phyloP scores from a whole-genome alignment of 495 filamentous ascomycete genomes.

The Viridothelium virens region DNA sequence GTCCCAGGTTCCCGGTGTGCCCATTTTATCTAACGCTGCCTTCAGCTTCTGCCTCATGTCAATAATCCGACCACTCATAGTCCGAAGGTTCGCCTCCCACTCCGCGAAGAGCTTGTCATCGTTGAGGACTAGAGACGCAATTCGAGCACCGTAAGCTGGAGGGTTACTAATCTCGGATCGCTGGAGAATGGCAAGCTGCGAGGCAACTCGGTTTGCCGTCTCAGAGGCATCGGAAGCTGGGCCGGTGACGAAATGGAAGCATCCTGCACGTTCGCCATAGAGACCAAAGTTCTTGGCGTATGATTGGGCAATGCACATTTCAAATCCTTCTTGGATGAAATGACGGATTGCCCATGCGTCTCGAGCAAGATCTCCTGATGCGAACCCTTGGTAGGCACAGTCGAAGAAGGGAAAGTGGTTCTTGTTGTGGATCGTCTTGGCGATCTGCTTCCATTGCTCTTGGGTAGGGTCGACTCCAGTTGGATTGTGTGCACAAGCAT shows the following conservation, averaged over 20 bases:
- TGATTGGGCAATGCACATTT: conserved; percentile 89
- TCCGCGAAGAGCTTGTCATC: conserved; percentile 73
- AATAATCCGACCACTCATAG: conserved; percentile 91
- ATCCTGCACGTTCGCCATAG: conserved; percentile 91
- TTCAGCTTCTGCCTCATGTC: conserved; percentile 75
- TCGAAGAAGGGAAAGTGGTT: conserved; percentile 98
- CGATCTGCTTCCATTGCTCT: conserved; percentile 90
- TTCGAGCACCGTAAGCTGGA: conserved; percentile 84
- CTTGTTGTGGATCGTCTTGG: conserved; percentile 60
- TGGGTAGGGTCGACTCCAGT: conserved; percentile 93
- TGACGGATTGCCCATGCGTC: conserved; percentile 89
- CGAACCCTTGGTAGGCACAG: conserved; percentile 96
- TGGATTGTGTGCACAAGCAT: conserved; percentile 97
- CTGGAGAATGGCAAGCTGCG: conserved; percentile 89
- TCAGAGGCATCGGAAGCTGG: conserved; percentile 57
- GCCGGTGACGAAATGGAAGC: conserved; percentile 87
- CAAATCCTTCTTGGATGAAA: conserved; percentile 91
- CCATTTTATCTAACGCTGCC: conserved; percentile 66
- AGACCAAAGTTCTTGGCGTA: conserved; percentile 99
- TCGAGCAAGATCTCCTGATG: conserved; percentile 74
- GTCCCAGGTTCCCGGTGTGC: conserved; percentile 85
- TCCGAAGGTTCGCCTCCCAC: conserved; percentile 87
- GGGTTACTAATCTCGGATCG: conserved; percentile 96
- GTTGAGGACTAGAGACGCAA: conserved; percentile 77
- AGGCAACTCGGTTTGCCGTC: conserved; percentile 61